Evolutionary conservation across 2,329 filamentous ascomycete species (phyloP).

Genomic region (Teratosphaeria pseudoeucalypti): DNA sequence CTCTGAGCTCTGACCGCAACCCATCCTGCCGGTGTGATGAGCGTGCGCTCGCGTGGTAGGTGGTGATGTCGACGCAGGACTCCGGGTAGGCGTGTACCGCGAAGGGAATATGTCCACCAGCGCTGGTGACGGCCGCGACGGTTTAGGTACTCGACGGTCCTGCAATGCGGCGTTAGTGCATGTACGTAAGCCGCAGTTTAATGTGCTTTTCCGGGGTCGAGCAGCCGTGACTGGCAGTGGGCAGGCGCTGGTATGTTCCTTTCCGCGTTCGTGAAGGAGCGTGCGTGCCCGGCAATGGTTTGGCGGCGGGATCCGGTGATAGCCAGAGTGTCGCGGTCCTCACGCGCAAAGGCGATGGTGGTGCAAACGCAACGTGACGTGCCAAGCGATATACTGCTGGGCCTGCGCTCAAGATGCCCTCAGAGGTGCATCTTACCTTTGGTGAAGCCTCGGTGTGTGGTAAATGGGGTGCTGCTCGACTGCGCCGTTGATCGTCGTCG

Average conservation of each 20-base stretch:
- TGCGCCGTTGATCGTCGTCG: neutral
- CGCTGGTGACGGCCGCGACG: neutral
- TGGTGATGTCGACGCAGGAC: neutral
- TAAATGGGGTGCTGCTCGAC: neutral
- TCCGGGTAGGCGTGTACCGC: neutral
- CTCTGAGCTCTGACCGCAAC: constrained; percentile 99
- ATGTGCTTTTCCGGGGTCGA: neutral
- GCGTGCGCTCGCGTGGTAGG: neutral
- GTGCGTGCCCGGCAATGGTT: neutral
- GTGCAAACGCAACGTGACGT: neutral
- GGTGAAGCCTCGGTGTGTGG: neutral
- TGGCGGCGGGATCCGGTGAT: neutral
- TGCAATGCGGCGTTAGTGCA: neutral
- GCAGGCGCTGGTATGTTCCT: neutral
- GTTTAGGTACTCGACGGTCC: neutral
- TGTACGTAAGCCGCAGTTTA: neutral
- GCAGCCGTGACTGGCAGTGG: neutral
- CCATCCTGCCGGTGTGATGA: constrained; percentile 60
- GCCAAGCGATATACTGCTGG: neutral
- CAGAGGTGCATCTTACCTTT: neutral
- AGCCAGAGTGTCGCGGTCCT: neutral
- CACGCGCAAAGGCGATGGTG: neutral
- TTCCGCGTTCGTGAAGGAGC: neutral
- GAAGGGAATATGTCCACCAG: neutral
- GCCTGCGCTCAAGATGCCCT: neutral